phyloP scores from a whole-genome alignment of 768 basidiomycete species.

The Rhodocollybia butyracea region DNA sequence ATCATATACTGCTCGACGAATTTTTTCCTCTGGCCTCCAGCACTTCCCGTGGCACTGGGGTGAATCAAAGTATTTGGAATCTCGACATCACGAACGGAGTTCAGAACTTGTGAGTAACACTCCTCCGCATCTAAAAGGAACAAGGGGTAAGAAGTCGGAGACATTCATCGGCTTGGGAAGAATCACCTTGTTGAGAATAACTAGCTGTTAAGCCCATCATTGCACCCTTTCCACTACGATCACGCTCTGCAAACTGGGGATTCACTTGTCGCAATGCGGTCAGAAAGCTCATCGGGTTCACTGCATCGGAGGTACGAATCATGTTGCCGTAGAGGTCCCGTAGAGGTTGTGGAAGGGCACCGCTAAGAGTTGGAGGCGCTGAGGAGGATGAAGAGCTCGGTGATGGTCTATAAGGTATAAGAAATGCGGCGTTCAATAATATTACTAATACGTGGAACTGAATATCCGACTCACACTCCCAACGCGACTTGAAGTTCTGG shows the following conservation, averaged over 20 bases:
- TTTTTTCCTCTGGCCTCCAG: constrained; percentile 37
- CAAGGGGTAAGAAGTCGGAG: neutral
- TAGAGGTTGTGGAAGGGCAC: constrained; percentile 42
- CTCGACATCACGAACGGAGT: constrained; percentile 71
- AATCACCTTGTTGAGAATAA: constrained; percentile 70
- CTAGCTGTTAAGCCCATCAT: constrained; percentile 33
- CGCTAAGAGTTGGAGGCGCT: constrained; percentile 30
- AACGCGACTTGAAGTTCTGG: constrained; percentile 84
- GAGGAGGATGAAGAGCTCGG: constrained; percentile 23
- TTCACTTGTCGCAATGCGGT: constrained; percentile 67
- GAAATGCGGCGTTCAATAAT: neutral
- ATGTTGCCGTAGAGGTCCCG: constrained; percentile 72
- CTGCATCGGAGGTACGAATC: constrained; percentile 69
- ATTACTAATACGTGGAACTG: neutral
- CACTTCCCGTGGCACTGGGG: constrained; percentile 16
- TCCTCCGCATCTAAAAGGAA: constrained; percentile 82
- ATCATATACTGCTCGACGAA: constrained; percentile 83
- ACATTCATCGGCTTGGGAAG: constrained; percentile 28
- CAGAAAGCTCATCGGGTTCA: constrained; percentile 71
- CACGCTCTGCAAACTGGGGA: constrained; percentile 86
- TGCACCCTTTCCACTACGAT: constrained; percentile 37
- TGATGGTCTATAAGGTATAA: neutral
- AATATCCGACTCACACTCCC: constrained; percentile 39
- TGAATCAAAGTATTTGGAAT: constrained; percentile 34
- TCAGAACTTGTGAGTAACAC: constrained; percentile 76